These are phyloP conservation scores for Antarctomyces pellizariae DNA, from an alignment of 495 filamentous ascomycete genomes.

Conservation along the genomic window DNA sequence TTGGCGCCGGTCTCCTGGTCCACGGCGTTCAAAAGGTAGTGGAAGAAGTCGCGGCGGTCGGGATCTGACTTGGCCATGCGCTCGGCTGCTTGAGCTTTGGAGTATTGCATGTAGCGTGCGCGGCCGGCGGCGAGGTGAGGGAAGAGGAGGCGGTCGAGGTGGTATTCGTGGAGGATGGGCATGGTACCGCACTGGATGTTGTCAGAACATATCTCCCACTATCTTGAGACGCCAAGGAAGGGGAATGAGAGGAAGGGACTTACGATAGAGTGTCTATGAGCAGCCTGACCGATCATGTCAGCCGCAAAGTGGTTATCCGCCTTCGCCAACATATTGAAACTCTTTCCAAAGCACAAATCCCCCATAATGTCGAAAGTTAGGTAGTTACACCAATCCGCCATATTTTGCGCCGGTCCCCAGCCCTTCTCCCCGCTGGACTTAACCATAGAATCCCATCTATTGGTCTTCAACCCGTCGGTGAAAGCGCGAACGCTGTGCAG, in stretches of 20 bases:
- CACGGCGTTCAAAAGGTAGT: constrained; percentile 29
- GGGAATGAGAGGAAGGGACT: constrained; percentile 8
- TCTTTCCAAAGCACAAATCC: constrained; percentile 44
- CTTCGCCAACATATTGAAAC: constrained; percentile 45
- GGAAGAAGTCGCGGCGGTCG: constrained; percentile 42
- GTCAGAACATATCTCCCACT: constrained; percentile 2
- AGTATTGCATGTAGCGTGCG: constrained; percentile 31
- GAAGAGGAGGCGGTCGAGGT: constrained; percentile 33
- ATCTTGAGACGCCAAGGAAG: neutral
- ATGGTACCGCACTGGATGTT: constrained; percentile 26
- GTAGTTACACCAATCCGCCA: constrained; percentile 40
- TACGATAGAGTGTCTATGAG: constrained; percentile 30
- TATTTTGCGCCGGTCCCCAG: constrained; percentile 22
- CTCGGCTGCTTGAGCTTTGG: constrained; percentile 26
- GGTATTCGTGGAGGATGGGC: constrained; percentile 27
- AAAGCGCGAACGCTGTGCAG: constrained; percentile 26
- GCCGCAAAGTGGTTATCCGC: constrained; percentile 33
- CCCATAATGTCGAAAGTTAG: constrained; percentile 53
- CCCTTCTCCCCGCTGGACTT: constrained; percentile 15
- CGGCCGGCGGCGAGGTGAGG: constrained; percentile 27
- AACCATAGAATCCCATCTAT: constrained; percentile 9
- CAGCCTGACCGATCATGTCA: constrained; percentile 28
- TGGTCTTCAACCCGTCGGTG: constrained; percentile 20
- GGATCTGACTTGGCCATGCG: constrained; percentile 30
- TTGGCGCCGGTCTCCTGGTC: constrained; percentile 40